Conservation (phyloP, 2,329 filamentous ascomycete species). For the Pestalotiopsis sp. region DNA sequence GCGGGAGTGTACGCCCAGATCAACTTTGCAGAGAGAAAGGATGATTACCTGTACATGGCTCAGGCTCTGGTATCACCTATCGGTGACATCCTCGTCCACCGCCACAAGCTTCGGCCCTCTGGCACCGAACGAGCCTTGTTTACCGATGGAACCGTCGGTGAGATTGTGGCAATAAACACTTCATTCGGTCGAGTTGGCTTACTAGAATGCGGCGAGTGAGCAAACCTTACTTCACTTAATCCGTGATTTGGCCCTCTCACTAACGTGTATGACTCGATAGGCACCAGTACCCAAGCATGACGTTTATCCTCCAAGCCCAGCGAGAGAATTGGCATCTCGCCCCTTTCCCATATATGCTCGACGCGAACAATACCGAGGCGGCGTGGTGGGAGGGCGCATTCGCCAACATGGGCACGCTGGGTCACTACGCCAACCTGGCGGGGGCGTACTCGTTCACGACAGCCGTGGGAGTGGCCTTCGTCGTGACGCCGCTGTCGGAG, state of each 20-base stretch:
- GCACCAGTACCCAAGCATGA: not conserved
- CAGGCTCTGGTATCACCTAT: not conserved
- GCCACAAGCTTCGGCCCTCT: not conserved
- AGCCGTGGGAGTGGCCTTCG: not conserved
- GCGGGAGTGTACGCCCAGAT: not conserved
- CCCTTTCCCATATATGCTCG: not conserved
- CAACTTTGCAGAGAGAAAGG: not conserved
- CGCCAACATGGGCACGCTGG: not conserved
- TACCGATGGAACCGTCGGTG: not conserved
- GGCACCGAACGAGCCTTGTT: not conserved
- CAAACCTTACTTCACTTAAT: too few relatives aligned
- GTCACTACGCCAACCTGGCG: not conserved
- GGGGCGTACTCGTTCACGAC: not conserved
- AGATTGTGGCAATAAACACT: not conserved
- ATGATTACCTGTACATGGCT: not conserved
- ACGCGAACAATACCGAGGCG: not conserved
- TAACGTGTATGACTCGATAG: not conserved
- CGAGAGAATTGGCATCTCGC: not conserved
- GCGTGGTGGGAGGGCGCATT: not conserved
- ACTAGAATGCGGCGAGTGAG: not conserved
- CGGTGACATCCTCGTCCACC: not conserved
- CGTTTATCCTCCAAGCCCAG: not conserved
- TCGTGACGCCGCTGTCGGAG: not conserved
- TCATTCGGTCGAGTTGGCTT: not conserved
- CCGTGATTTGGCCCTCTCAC: too few relatives aligned